A percentile compares a stretch with the other conserved stretches of the same genome.
These are phyloP conservation scores for Helenozyma baotianmanensis DNA, from an alignment of 805 yeast genomes.

Conservation along the genomic window DNA sequence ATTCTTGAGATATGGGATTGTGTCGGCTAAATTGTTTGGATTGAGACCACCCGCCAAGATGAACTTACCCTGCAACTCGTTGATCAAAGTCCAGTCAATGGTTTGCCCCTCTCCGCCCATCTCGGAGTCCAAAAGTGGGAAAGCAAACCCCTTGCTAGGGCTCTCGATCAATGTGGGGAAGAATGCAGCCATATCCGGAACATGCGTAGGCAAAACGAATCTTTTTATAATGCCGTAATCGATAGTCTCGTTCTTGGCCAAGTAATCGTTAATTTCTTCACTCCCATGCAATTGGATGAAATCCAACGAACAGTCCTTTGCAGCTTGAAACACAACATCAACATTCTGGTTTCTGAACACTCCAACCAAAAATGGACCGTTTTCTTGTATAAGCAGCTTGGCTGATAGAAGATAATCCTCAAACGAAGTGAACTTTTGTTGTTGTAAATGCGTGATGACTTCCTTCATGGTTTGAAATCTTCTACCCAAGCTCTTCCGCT, in stretches of 20 bases:
- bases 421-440: conserved; percentile 8
- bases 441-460: conserved; percentile 11
- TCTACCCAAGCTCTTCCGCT: conserved; percentile 14
- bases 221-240: conserved; percentile 67
- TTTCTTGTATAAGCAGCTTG: conserved; percentile 21
- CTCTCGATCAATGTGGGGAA: conserved; percentile 6
- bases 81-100: conserved; percentile 61
- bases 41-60: conserved; percentile 88
- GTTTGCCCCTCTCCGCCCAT: conserved; percentile 85
- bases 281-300: conserved; percentile 84
- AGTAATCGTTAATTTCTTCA: conserved; percentile 47
- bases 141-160: conserved; percentile 33
- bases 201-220: conserved; percentile 55
- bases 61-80: conserved; percentile 32
- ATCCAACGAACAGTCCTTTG: conserved; percentile 52
- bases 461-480: conserved; percentile 18
- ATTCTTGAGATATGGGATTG: conserved; percentile 45
- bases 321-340: conserved; percentile 49
- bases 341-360: conserved; percentile 82
- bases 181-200: conserved; percentile 29
- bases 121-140: conserved; percentile 79
- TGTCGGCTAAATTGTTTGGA: conserved; percentile 63
- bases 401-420: conserved; percentile 31
- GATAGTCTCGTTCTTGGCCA: conserved; percentile 36
- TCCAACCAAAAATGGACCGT: conserved; percentile 77